Base-by-base conservation (phyloP, 2,329 filamentous ascomycete genomes). In the Fusarium coffeatum region DNA sequence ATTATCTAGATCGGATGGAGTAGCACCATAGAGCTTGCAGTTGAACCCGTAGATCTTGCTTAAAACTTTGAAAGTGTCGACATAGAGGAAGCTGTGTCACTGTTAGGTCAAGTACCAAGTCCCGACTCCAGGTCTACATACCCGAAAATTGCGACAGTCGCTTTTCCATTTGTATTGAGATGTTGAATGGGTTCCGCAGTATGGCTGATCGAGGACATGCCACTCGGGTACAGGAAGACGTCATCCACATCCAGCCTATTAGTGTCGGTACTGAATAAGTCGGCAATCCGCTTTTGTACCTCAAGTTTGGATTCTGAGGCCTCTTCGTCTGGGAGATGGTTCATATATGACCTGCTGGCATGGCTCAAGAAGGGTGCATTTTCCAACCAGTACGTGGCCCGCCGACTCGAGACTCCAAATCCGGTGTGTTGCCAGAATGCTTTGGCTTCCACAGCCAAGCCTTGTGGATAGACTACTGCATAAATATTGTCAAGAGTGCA, bases 121-220 rank as follows among this genome's bases (percentile, higher is more conserved):
- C 12, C 3, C 18, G 28, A 8, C 3, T 18, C 20, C 8, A 3
- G 6, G 8, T 28, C 5, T 3, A 67, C 67, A 30, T 61, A 77
- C 76, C 76, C 76, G 22, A 78, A 76, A 8, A 77, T 71, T 5
- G 64, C 76, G n/a, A 76, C 66, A 67, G 27, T 28, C 8, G 32
- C 48, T 25, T 15, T 30, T 16, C 6, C 13, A 13, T 27, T 8
- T 2, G 50, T 42, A 20, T 41, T 51, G 2, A 73, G 28, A 9
- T 43, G 13, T 0, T 12, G 47, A 27, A 77, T 15, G 6, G 65
- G 63, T 4, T 59, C 45, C 5, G 73, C 74, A 48, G 69, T 70
- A 20, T 73, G 72, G 8, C 68, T 69, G 16, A 88, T 83, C n/a
- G 82, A 80, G 4, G 83, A 81, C 86, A 88, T 88, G 22, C 86